These are phyloP conservation scores for Parafenestella ontariensis DNA, from an alignment of 2,329 filamentous ascomycete species.

Conservation along the genomic window DNA sequence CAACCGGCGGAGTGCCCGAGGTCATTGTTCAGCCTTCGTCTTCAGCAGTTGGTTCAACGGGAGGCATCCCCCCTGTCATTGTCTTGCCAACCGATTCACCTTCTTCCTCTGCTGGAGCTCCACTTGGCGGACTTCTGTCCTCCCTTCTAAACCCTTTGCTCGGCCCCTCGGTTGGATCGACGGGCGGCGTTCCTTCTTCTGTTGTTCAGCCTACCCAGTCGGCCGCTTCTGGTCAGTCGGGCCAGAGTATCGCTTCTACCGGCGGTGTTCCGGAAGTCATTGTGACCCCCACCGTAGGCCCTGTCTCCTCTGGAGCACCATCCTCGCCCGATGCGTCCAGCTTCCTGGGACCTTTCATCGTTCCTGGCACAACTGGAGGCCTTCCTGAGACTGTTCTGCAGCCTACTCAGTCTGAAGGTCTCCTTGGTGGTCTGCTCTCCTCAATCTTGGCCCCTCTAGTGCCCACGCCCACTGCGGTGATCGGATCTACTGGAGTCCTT, in stretches of 20 bases:
- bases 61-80: neutral
- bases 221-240: conserved; percentile 10
- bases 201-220: conserved; percentile 28
- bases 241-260: conserved; percentile 17
- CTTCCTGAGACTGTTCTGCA: conserved; percentile 16
- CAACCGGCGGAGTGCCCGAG: conserved; percentile 3
- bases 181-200: conserved; percentile 25
- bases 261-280: conserved; percentile 25
- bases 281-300: conserved; percentile 21
- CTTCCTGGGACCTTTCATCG: conserved; percentile 33
- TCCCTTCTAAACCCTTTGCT: conserved; percentile 22
- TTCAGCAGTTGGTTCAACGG: neutral
- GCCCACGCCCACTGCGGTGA: conserved; percentile 16
- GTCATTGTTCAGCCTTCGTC: conserved; percentile 11
- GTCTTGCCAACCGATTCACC: conserved; percentile 1
- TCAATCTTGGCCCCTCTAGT: conserved; percentile 17
- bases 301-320: conserved; percentile 11
- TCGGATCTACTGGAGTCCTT: conserved; percentile 33
- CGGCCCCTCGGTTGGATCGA: conserved; percentile 26
- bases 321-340: conserved; percentile 19
- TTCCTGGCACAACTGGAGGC: conserved; percentile 30
- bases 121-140: conserved; percentile 10
- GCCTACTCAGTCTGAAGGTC: conserved; percentile 16
- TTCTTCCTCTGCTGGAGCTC: conserved; percentile 1
- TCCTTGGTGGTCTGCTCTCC: conserved; percentile 20